These are phyloP conservation scores for Margaritispora aquatica DNA, from an alignment of 495 filamentous ascomycete genomes.

Conservation along the genomic window DNA sequence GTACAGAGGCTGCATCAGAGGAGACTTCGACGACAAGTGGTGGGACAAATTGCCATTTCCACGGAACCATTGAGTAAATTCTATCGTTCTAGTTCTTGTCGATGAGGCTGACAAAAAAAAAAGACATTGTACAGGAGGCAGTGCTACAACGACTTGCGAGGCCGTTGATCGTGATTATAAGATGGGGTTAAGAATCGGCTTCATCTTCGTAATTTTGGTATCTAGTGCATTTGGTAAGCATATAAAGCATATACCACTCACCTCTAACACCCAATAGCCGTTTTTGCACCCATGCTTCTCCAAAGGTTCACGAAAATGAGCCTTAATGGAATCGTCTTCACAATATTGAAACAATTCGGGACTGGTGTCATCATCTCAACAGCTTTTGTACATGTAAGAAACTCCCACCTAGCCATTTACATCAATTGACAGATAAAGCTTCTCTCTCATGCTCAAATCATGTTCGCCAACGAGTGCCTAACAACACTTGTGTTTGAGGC, in stretches of 20 bases:
- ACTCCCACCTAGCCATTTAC: background rate
- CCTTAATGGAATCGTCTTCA: conserved; percentile 25
- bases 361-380: conserved; percentile 70
- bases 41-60: conserved; percentile 50
- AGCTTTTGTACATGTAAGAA: conserved; percentile 58
- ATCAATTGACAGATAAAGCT: conserved; percentile 35
- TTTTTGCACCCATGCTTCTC: conserved; percentile 9
- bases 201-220: conserved; percentile 53
- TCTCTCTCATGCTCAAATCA: conserved; percentile 55
- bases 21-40: conserved; percentile 26
- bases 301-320: background rate
- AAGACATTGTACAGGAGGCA: conserved; percentile 39
- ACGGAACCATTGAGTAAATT: conserved; percentile 56
- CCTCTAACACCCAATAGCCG: background rate
- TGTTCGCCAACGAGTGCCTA: conserved; percentile 53
- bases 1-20: conserved; percentile 9
- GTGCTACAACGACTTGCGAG: conserved; percentile 31
- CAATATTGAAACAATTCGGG: conserved; percentile 62
- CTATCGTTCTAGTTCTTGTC: background rate
- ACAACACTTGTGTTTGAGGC: conserved; percentile 53
- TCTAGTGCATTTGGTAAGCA: conserved; percentile 34
- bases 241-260: background rate
- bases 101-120: conserved; percentile 13
- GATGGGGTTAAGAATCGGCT: conserved; percentile 49
- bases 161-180: conserved; percentile 49